Conservation (phyloP, 179 eudicot species). For the Vitellaria paradoxa region DNA sequence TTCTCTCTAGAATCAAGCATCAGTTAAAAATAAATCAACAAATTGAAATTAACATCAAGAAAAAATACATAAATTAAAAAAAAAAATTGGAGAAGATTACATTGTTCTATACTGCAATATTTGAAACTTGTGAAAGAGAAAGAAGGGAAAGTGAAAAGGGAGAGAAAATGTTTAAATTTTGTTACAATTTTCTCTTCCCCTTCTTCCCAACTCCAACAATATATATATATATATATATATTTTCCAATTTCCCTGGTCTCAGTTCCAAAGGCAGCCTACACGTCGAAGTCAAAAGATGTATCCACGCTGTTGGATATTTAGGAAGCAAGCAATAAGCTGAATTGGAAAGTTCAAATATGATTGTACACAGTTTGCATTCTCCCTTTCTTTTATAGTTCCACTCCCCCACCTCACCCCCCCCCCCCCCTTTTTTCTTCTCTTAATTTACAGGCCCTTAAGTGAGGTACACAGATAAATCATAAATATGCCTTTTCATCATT, state of each 20-base stretch:
- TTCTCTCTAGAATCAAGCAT: too few relatives aligned
- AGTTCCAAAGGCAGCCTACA: too few relatives aligned
- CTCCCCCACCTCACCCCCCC: not conserved
- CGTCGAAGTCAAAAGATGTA: not conserved
- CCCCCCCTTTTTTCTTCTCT: conserved; percentile 5
- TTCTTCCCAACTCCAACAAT: too few relatives aligned
- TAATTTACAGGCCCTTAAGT: conserved; percentile 35
- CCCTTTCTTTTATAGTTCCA: not conserved
- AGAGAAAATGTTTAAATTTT: too few relatives aligned
- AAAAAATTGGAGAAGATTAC: not conserved
- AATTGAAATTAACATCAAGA: not conserved
- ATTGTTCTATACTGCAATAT: conserved; percentile 1
- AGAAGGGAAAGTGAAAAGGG: too few relatives aligned
- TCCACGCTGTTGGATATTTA: conserved; percentile 9
- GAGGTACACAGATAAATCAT: conserved; percentile 12
- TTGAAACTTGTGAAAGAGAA: too few relatives aligned
- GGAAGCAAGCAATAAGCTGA: conserved; percentile 2
- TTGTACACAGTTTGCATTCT: conserved; percentile 1
- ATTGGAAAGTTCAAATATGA: conserved; percentile 3
- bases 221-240: too few relatives aligned
- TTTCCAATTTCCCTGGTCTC: too few relatives aligned
- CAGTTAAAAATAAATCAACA: not conserved
- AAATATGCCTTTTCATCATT: conserved; percentile 33
- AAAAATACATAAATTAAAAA: too few relatives aligned
- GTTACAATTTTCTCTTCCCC: too few relatives aligned